Conservation (phyloP, 176 grass and related monocot genomes). For the Alopecurus myosuroides region DNA sequence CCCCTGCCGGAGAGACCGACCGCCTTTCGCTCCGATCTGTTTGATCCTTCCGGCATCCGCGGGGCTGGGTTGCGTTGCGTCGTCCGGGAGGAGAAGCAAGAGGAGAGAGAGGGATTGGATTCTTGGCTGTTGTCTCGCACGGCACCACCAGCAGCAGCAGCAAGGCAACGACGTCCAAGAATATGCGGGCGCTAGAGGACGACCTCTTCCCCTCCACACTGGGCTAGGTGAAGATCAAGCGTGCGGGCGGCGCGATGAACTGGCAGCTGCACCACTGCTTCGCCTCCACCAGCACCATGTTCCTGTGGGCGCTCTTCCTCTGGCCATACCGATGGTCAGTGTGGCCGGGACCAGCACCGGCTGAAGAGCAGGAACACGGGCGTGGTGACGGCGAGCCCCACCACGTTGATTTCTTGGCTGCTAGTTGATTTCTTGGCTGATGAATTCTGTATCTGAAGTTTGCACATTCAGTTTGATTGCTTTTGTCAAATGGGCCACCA, state of each 20-base stretch:
- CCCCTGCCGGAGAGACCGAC: too few species aligned
- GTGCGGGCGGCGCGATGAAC: conserved; percentile 50
- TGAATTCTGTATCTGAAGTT: too few species aligned
- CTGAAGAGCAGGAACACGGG: too few species aligned
- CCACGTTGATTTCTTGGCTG: too few species aligned
- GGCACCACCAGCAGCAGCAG: neutral
- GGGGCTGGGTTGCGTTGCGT: neutral
- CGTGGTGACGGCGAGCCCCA: too few species aligned
- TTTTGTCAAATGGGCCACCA: too few species aligned
- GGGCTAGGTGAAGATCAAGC: conserved; percentile 90
- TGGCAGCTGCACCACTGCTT: conserved; percentile 78
- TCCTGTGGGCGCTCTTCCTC: conserved; percentile 84
- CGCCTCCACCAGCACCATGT: conserved; percentile 77
- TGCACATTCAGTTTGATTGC: too few species aligned
- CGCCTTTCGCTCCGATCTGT: too few species aligned
- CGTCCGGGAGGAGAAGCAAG: too few species aligned
- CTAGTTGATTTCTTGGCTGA: too few species aligned
- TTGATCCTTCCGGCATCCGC: neutral
- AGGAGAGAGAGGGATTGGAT: neutral
- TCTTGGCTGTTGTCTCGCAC: neutral
- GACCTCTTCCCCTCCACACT: conserved; percentile 83
- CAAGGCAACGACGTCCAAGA: conserved; percentile 15
- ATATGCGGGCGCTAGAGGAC: conserved; percentile 76
- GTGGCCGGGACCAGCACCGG: too few species aligned
- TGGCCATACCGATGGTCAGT: too few species aligned